These are phyloP conservation scores for Cichorium intybus DNA, from an alignment of 140 eudicot genomes.

Conservation along the genomic window DNA sequence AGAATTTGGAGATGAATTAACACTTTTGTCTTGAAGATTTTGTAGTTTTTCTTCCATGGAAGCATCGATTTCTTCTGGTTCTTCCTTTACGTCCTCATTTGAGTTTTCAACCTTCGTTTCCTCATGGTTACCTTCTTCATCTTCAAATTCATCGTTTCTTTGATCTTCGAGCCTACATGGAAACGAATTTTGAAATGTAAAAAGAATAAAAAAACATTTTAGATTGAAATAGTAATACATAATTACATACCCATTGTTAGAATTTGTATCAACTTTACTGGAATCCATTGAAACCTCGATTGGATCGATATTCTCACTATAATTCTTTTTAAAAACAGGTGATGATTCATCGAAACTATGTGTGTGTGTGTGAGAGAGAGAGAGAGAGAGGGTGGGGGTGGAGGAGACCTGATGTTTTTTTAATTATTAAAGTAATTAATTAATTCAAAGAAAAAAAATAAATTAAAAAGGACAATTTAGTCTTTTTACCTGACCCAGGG, in stretches of 20 bases:
- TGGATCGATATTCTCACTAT: slow-evolving; percentile 13
- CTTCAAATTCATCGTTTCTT: slow-evolving; percentile 15
- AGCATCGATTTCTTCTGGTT: slow-evolving; percentile 21
- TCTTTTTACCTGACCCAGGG: too few species aligned
- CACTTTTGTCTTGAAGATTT: slow-evolving; percentile 25
- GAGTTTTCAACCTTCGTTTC: slow-evolving; percentile 1
- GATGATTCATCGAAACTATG: slow-evolving; percentile 20
- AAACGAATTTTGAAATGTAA: background rate
- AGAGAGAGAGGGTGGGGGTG: too few species aligned
- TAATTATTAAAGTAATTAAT: too few species aligned
- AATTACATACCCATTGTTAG: background rate
- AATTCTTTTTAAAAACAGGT: slow-evolving; percentile 13
- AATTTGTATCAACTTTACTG: slow-evolving; percentile 13
- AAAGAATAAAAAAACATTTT: background rate
- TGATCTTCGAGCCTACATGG: slow-evolving; percentile 20
- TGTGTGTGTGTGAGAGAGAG: too few species aligned
- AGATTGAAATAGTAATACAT: background rate
- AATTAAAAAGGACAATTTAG: too few species aligned
- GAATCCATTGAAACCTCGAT: slow-evolving; percentile 21
- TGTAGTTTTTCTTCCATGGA: slow-evolving; percentile 15
- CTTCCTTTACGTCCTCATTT: slow-evolving; percentile 10
- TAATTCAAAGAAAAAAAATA: too few species aligned
- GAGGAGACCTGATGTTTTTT: too few species aligned
- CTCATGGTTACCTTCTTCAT: slow-evolving; percentile 15
- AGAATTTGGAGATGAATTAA: slow-evolving; percentile 24